Conservation (phyloP, 2,329 filamentous ascomycete genomes). For the Fonsecaea erecta region DNA sequence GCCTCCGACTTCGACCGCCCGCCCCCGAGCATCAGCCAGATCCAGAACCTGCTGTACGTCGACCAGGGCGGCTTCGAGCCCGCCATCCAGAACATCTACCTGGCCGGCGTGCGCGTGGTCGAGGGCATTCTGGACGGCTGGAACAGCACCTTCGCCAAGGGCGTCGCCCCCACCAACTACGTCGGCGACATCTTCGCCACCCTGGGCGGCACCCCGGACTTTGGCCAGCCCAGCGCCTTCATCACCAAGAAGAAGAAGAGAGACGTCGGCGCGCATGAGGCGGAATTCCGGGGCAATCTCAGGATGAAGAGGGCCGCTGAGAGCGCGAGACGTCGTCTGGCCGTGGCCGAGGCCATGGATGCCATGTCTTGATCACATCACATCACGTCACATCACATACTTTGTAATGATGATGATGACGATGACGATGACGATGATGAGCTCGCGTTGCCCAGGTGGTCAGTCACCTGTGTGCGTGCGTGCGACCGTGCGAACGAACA, state of each 20-base stretch:
- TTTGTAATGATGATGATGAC: too few relatives aligned
- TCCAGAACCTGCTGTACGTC: slow-evolving; percentile 63
- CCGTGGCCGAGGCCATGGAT: neutral
- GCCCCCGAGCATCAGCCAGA: slow-evolving; percentile 60
- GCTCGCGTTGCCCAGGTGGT: too few relatives aligned
- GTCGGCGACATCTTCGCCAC: slow-evolving; percentile 73
- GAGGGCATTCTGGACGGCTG: slow-evolving; percentile 66
- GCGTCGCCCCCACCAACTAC: slow-evolving; percentile 67
- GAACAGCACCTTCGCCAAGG: slow-evolving; percentile 62
- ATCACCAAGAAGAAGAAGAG: slow-evolving; percentile 20
- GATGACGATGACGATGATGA: too few relatives aligned
- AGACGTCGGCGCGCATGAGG: slow-evolving; percentile 44
- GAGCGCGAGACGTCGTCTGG: slow-evolving; percentile 14
- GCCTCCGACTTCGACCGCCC: slow-evolving; percentile 74
- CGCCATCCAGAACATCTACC: slow-evolving; percentile 68
- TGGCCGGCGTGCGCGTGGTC: slow-evolving; percentile 68
- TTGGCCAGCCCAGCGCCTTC: slow-evolving; percentile 52
- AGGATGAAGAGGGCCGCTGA: slow-evolving; percentile 26
- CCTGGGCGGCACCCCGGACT: slow-evolving; percentile 68
- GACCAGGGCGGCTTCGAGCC: slow-evolving; percentile 68
- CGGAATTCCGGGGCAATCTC: slow-evolving; percentile 39
- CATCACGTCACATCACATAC: too few relatives aligned
- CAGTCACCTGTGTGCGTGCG: too few relatives aligned
- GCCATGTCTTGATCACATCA: neutral
- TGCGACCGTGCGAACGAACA: too few relatives aligned